Base-by-base conservation (phyloP, 2,329 filamentous ascomycete species). In the Herpotrichia juniperi region DNA sequence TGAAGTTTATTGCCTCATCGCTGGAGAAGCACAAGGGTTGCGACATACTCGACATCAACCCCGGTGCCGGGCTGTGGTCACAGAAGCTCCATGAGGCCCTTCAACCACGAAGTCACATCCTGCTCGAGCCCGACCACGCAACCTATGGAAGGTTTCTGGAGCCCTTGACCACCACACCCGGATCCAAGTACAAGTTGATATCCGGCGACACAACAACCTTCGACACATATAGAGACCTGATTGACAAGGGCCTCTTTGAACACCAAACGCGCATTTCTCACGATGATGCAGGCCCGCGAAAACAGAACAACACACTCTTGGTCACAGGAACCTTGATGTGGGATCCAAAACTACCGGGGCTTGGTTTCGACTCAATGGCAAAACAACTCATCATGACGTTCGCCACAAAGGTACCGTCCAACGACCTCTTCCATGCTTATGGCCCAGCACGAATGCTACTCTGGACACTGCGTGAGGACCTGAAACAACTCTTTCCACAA, bases 21-120 rank as follows among this genome's bases (percentile, higher is more conserved):
- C 81, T 97, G 16, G 76, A 84, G 28, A 83, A 85, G 39, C 87
- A 94, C 71, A 77, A 80, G 44, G 90, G 90, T 48, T 92, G 93
- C 74, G 92, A 96, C 64, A 82, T 97, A 39, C 78, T 99, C 63
- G 93, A 97, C 68, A 78, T 96, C 50, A 91, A 93, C 70, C 93
- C 93, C 0, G 92, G 92, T 12, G 77, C 78, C 1, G 91, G 92
- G 8, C 48, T 96, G 2, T 94, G 89, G 85, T 96, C 93, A 28
- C 78, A 79, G 24, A 90, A 88, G 63, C 78, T 97, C 1, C 86
- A 96, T 68, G 80, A 90, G 0, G 76, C 83, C 40, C 79, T 99
- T 7, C 77, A 91, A 63, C 93, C 93, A 4, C 86, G 91, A 51
- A 87, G 84, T 4, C 94, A 99, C 76, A 77, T 97, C 39, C 79